These are phyloP conservation scores for Crithidia acanthocephali DNA, from an alignment of 208 protist species.

Conservation along the genomic window DNA sequence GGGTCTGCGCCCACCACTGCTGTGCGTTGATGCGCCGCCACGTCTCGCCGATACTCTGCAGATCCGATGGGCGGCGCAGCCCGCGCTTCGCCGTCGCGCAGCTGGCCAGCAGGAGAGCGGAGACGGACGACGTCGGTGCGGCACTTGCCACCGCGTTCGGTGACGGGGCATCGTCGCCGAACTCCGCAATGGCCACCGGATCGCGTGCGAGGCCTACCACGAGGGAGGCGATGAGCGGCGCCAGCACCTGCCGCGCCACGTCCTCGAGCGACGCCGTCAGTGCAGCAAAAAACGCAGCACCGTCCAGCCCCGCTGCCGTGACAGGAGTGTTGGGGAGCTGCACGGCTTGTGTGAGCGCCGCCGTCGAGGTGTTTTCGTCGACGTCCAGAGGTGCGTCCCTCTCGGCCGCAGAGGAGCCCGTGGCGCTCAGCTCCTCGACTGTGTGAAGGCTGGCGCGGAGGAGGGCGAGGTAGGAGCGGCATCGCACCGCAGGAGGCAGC, in stretches of 20 bases:
- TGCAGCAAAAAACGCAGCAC: too few species aligned
- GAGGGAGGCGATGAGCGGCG: constrained; percentile 19
- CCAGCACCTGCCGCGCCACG: constrained; percentile 14
- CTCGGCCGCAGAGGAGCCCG: too few species aligned
- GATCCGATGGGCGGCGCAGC: neutral
- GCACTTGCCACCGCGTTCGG: neutral
- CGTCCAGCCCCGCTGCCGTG: too few species aligned
- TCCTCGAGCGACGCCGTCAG: neutral
- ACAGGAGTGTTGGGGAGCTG: too few species aligned
- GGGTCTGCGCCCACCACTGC: constrained; percentile 21
- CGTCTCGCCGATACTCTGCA: constrained; percentile 10
- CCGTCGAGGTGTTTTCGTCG: neutral
- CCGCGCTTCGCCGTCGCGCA: neutral
- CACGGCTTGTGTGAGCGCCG: neutral
- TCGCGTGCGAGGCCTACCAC: constrained; percentile 31
- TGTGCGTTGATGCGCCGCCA: neutral
- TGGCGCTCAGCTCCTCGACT: constrained; percentile 16
- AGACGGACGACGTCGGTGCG: neutral
- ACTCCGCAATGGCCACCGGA: constrained; percentile 17
- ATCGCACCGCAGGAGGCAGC: constrained; percentile 7
- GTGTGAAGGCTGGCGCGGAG: constrained; percentile 22
- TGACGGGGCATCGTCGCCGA: constrained; percentile 1
- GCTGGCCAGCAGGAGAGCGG: neutral
- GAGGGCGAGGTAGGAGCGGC: constrained; percentile 20
- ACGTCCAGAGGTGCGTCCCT: too few species aligned